phyloP scores from a whole-genome alignment of 768 basidiomycete species.

The Flagelloscypha sp. region DNA sequence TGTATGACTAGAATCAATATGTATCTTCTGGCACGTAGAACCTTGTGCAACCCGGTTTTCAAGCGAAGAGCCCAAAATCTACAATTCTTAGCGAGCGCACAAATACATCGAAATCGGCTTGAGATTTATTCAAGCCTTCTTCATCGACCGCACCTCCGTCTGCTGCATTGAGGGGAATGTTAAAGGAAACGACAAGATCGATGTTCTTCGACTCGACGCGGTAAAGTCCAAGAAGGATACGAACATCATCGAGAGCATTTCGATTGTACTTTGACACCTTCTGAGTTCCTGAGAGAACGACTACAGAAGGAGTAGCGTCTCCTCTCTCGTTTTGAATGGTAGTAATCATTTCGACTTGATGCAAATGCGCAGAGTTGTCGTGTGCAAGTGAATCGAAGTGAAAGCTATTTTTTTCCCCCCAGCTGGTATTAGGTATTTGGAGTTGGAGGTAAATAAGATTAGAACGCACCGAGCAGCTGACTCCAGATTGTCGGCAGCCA shows the following conservation, averaged over 20 bases:
- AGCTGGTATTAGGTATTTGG: no score
- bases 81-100: constrained; percentile 54
- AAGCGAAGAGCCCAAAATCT: constrained; percentile 67
- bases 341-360: constrained; percentile 34
- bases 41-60: no score
- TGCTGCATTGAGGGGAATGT: constrained; percentile 53
- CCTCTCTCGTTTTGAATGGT: constrained; percentile 32
- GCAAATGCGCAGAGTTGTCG: constrained; percentile 69
- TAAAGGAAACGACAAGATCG: constrained; percentile 82
- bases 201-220: constrained; percentile 61
- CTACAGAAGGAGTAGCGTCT: constrained; percentile 48
- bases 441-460: constrained; percentile 8
- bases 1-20: no score
- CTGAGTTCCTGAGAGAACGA: constrained; percentile 64
- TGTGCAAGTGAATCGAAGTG: constrained; percentile 88
- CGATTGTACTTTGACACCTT: constrained; percentile 70
- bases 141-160: constrained; percentile 37
- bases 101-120: constrained; percentile 44
- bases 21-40: no score
- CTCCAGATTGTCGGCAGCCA: constrained; percentile 31
- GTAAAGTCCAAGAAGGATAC: constrained; percentile 74
- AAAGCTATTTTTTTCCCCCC: no score
- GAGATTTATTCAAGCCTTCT: constrained; percentile 27
- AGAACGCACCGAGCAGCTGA: background rate
- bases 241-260: constrained; percentile 52